Evolutionary conservation across 495 filamentous ascomycete species (phyloP), one percentile per base, ranked within the genome.

Genomic region (Penicillium atrosanguineum): DNA sequence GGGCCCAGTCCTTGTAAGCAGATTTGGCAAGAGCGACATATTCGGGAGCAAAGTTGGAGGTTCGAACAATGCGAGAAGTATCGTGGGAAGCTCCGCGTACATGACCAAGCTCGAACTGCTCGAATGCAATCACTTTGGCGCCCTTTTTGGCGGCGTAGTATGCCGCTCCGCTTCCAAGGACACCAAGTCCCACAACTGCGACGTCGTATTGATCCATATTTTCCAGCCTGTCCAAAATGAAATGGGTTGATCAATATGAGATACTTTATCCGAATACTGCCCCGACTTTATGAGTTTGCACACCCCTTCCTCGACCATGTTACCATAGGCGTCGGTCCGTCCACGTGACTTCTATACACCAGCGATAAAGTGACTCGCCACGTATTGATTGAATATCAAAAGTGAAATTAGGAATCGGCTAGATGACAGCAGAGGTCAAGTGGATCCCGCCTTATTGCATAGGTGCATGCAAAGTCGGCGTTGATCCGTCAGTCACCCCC

Each of bases 111-210:
- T 61, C 59, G 29, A 57, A 61, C 12, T 61, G 59, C 28, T 61
- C 59, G 29, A 61, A 51, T 26, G 48, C 59, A 38, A 61, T 50
- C 4, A 61, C 59, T 31, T 51, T 61, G 26, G 55, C 59, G n/a
- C 59, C 59, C 39, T 61, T 61, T 23, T 48, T 23, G n/a, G 59
- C 59, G 9, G 59, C 59, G 29, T 61, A 54, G 38, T 61, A 61
- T 19, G 59, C 59, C n/a, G 59, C 59, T 18, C 42, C 54, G 20
- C 59, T 61, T 44, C 59, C 59, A 2, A 61, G 53, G 42, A 54
- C 59, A 36, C 59, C 59, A 14, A 61, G 59, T 23, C 59, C 59
- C 47, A 61, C 55, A 19, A 61, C 50, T 15, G 50, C 54, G 21
- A 57, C 59, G 44, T 57, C 59, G 40, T 23, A 61, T 11, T 57